Base-by-base conservation (phyloP, 257 asterid genomes). In the Linaria vulgaris region DNA sequence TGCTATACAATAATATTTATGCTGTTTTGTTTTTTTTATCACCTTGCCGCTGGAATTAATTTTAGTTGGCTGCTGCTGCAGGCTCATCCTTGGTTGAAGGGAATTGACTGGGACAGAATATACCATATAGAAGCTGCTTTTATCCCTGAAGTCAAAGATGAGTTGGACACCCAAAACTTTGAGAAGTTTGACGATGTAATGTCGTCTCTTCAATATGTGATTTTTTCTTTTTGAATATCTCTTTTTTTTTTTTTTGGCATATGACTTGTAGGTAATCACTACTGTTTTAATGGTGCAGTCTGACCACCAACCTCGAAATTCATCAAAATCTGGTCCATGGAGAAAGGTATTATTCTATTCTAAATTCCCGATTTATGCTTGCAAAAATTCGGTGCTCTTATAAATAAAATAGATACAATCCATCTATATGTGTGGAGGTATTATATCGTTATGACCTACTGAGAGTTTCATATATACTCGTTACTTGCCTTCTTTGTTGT, bases 311-410 rank as follows among this genome's bases (percentile, higher is more conserved):
- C 17, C 66, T 66, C 85, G 72, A 62, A 67, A 73, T 72, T 76
- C 96, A 74, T 82, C 95, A 44, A 88, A 69, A 80, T 80, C 95
- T 47, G 96, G 98, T 71, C 98, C 96, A 16, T 88, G 98, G 98
- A 87, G 98, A 81, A 91, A 88, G 98, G 98, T 88, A 80, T 1
- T 64, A 8, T 68, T 67, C 62, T 69, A 34, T 7, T 52, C 12
- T 54, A 53, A 66, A 34, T 68, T 75, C 63, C 43, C 61, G 31
- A 56, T 51, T 47, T 47, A 50, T 59, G 24, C 59, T 59, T 49
- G 59, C 27, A 57, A 31, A 1, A 30, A 47, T 11, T 31, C 17
- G 51, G 55, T 66, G 14, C 64, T 34, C 17, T 17, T 34, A 39
- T 7, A 39, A 37, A 8, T 30, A 34, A 44, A 34, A 37, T 49